Evolutionary conservation across 2,329 filamentous ascomycete species (phyloP).

Genomic region (Xylariaceae sp.): DNA sequence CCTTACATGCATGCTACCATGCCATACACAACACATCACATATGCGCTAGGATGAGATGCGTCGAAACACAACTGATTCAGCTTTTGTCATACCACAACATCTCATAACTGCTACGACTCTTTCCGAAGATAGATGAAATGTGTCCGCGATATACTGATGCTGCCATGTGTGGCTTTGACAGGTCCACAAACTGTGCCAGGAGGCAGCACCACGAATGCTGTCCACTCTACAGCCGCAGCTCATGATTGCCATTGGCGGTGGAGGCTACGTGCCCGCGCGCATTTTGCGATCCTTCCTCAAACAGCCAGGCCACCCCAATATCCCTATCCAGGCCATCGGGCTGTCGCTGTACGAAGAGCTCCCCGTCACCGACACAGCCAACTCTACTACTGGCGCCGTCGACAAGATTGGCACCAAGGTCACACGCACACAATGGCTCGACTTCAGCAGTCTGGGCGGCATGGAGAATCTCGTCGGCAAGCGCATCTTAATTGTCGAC

Average conservation of each 20-base stretch:
- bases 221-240: conserved; percentile 84
- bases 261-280: conserved; percentile 96
- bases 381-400: conserved; percentile 56
- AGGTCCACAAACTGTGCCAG: conserved; percentile 99
- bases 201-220: conserved; percentile 82
- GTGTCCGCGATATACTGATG: conserved; percentile 22
- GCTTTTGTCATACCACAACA: neutral
- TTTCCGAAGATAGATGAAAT: neutral
- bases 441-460: conserved; percentile 74
- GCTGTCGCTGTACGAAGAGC: conserved; percentile 92
- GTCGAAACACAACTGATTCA: neutral
- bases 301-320: conserved; percentile 83
- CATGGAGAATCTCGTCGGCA: conserved; percentile 80
- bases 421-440: conserved; percentile 97
- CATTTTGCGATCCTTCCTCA: conserved; percentile 97
- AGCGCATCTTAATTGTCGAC: conserved; percentile 84
- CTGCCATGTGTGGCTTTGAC: conserved; percentile 28
- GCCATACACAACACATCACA: neutral
- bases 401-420: conserved; percentile 87
- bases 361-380: conserved; percentile 62
- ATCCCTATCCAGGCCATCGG: conserved; percentile 99
- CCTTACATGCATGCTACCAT: conserved; percentile 17
- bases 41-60: neutral
- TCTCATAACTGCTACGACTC: neutral
- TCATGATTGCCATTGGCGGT: conserved; percentile 98